phyloP scores from a whole-genome alignment of 768 basidiomycete genomes.

The Leccinum disarticulatum region DNA sequence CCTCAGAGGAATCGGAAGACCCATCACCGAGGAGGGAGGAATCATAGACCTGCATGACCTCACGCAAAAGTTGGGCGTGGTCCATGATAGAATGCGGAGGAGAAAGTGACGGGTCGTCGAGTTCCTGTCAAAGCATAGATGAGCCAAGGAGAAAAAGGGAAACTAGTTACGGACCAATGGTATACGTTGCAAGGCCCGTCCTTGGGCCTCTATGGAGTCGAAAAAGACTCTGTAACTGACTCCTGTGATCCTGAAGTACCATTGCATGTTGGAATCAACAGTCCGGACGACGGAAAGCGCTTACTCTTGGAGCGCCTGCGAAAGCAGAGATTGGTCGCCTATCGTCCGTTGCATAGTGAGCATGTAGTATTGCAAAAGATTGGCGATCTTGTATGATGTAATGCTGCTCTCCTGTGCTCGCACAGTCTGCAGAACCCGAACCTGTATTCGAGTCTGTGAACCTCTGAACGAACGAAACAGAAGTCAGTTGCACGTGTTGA shows the following conservation, averaged over 20 bases:
- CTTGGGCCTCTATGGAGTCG: constrained; percentile 83
- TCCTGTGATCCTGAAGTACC: constrained; percentile 64
- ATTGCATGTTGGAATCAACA: not conserved
- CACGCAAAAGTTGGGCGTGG: constrained; percentile 78
- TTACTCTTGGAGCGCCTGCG: constrained; percentile 77
- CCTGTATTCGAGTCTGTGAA: constrained; percentile 38
- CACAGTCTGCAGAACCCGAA: constrained; percentile 91
- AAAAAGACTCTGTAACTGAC: constrained; percentile 83
- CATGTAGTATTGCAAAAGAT: constrained; percentile 92
- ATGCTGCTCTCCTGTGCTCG: constrained; percentile 93
- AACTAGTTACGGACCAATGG: constrained; percentile 44
- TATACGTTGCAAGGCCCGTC: constrained; percentile 58
- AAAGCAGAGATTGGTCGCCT: constrained; percentile 78
- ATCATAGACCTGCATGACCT: constrained; percentile 87
- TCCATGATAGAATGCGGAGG: constrained; percentile 82
- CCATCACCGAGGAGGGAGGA: constrained; percentile 73
- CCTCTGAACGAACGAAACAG: not conserved
- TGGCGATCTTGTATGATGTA: constrained; percentile 88
- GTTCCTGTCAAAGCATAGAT: constrained; percentile 42
- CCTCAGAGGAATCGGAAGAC: constrained; percentile 9
- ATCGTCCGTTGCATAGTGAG: constrained; percentile 92
- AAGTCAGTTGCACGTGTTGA: not conserved
- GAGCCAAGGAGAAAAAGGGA: not conserved
- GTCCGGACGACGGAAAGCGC: constrained; percentile 17
- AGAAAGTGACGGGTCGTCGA: constrained; percentile 65